A percentile compares a stretch with the other conserved stretches of the same genome.
These are phyloP conservation scores for Begonia loranthoides DNA, from an alignment of 306 rosid genomes.

Conservation along the genomic window DNA sequence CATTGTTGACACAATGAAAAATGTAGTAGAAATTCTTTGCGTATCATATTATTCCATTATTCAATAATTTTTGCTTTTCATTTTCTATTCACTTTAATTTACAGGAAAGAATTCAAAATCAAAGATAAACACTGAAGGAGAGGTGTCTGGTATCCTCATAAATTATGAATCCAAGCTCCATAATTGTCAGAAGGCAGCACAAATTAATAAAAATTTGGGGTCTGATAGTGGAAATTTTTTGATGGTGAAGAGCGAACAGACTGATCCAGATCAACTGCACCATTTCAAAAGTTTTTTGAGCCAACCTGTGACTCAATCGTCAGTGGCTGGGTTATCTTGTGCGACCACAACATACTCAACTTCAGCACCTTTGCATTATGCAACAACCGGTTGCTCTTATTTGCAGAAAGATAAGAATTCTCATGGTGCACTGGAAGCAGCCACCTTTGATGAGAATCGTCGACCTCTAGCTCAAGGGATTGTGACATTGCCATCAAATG, in stretches of 20 bases:
- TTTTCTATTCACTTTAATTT: slow-evolving; percentile 52
- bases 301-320: slow-evolving; percentile 70
- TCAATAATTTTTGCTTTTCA: slow-evolving; percentile 20
- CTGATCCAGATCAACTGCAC: slow-evolving; percentile 55
- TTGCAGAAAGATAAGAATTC: slow-evolving; percentile 20
- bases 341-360: slow-evolving; percentile 81
- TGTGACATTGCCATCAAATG: neutral
- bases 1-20: too few relatives aligned
- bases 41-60: too few relatives aligned
- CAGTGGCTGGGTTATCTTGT: slow-evolving; percentile 54
- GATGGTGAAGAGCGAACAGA: slow-evolving; percentile 42
- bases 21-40: too few relatives aligned
- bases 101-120: slow-evolving; percentile 75
- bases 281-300: slow-evolving; percentile 56
- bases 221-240: slow-evolving; percentile 32
- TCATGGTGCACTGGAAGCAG: slow-evolving; percentile 23
- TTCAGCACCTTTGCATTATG: slow-evolving; percentile 72
- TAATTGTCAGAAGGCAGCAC: slow-evolving; percentile 27
- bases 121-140: slow-evolving; percentile 30
- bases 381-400: slow-evolving; percentile 46
- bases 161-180: slow-evolving; percentile 34
- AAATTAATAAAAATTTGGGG: slow-evolving; percentile 31
- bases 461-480: slow-evolving; percentile 10
- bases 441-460: slow-evolving; percentile 21
- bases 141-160: slow-evolving; percentile 29